Percentiles rank a stretch among this genome's conserved stretches.
Evolutionary conservation across 805 yeast genomes (phyloP).

Genomic region (Wickerhamomyces bovis): DNA sequence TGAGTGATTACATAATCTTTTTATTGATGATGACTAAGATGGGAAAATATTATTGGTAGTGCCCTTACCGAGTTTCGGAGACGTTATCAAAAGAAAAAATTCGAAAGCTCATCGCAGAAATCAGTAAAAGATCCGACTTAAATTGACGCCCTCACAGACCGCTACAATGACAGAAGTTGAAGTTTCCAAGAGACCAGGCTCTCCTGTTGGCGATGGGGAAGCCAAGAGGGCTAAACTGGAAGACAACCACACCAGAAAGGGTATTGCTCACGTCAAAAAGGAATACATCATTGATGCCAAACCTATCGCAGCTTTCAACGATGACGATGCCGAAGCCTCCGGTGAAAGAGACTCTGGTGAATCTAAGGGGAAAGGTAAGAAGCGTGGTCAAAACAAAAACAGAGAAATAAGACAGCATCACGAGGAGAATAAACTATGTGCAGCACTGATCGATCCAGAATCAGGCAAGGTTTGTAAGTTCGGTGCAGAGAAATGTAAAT

Average conservation of each 20-base stretch:
- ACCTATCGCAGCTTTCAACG: slow-evolving; percentile 27
- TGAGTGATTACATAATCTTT: neutral
- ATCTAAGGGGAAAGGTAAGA: slow-evolving; percentile 39
- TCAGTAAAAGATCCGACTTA: neutral
- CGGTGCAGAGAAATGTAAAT: slow-evolving; percentile 69
- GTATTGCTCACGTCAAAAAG: slow-evolving; percentile 71
- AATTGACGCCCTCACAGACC: neutral
- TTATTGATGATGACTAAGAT: neutral
- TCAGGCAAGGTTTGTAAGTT: slow-evolving; percentile 43
- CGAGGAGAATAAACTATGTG: slow-evolving; percentile 62
- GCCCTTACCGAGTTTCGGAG: neutral
- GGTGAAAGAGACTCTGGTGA: slow-evolving; percentile 28
- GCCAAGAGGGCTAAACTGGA: slow-evolving; percentile 12
- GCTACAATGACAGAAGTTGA: slow-evolving; percentile 9
- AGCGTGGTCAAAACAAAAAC: slow-evolving; percentile 78
- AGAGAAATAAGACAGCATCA: slow-evolving; percentile 67
- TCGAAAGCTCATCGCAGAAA: neutral
- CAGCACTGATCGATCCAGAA: slow-evolving; percentile 52
- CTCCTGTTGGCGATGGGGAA: slow-evolving; percentile 9
- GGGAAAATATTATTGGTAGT: neutral
- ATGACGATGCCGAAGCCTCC: slow-evolving; percentile 42
- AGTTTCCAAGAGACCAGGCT: slow-evolving; percentile 16
- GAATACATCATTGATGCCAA: slow-evolving; percentile 48
- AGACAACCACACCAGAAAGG: slow-evolving; percentile 31
- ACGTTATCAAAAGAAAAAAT: neutral